Conservation (phyloP, 805 yeast genomes). For the Wickerhamiella sergipiensis region DNA sequence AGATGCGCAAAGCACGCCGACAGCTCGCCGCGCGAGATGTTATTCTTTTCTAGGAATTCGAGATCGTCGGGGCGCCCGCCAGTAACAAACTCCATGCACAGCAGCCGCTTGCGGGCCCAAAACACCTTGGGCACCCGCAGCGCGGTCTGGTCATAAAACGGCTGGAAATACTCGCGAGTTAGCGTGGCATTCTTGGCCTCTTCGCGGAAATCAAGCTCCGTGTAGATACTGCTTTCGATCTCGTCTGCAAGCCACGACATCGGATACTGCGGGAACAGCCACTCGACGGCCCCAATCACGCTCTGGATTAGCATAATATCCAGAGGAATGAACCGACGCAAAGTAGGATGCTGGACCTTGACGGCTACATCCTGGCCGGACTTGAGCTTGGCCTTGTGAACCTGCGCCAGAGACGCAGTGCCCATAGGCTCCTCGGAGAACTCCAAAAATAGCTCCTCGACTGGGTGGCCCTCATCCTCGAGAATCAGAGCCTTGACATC, state of each 20-base stretch:
- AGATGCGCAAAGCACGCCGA: slow-evolving; percentile 77
- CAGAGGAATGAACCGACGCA: slow-evolving; percentile 77
- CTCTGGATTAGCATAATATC: slow-evolving; percentile 68
- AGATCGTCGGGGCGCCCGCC: slow-evolving; percentile 79
- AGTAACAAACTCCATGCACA: slow-evolving; percentile 74
- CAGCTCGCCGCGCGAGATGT: slow-evolving; percentile 64
- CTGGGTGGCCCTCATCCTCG: slow-evolving; percentile 45
- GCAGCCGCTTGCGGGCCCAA: slow-evolving; percentile 52
- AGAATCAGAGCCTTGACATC: slow-evolving; percentile 56
- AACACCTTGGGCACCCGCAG: slow-evolving; percentile 62
- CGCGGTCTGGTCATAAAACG: slow-evolving; percentile 50
- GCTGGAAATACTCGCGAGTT: slow-evolving; percentile 55
- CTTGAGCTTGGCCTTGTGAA: slow-evolving; percentile 57
- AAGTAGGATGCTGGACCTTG: slow-evolving; percentile 83
- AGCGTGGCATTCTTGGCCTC: slow-evolving; percentile 71
- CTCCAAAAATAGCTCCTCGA: slow-evolving; percentile 51
- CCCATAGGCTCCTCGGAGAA: slow-evolving; percentile 75
- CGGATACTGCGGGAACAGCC: slow-evolving; percentile 86
- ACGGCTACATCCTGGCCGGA: slow-evolving; percentile 75
- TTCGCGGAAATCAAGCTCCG: slow-evolving; percentile 77
- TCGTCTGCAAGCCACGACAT: slow-evolving; percentile 94
- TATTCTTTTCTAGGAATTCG: slow-evolving; percentile 43
- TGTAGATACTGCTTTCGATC: slow-evolving; percentile 68
- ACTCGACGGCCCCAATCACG: slow-evolving; percentile 60
- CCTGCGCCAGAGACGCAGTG: slow-evolving; percentile 93